phyloP scores from a whole-genome alignment of 2,329 filamentous ascomycete genomes.

The Alternaria sp. region DNA sequence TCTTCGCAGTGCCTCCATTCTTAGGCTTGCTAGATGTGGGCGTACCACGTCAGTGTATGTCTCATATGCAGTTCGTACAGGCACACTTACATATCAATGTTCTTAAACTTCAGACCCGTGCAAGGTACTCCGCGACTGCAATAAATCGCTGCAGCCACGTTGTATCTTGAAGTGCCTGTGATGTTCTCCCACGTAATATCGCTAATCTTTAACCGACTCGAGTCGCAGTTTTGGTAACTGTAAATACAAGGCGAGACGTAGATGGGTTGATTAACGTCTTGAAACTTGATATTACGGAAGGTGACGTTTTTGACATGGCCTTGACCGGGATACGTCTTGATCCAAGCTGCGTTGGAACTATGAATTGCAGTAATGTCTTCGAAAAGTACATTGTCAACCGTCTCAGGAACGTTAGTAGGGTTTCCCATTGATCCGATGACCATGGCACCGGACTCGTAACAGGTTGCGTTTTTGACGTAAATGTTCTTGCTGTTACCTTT shows the following conservation, averaged over 20 bases:
- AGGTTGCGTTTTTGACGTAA: constrained; percentile 67
- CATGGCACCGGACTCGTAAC: constrained; percentile 66
- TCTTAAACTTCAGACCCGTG: constrained; percentile 56
- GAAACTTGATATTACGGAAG: constrained; percentile 51
- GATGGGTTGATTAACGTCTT: constrained; percentile 58
- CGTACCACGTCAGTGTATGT: neutral
- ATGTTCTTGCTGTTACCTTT: constrained; percentile 68
- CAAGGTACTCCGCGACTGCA: constrained; percentile 51
- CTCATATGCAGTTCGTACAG: neutral
- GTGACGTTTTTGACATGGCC: constrained; percentile 57
- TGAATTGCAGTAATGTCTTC: constrained; percentile 44
- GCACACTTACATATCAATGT: constrained; percentile 51
- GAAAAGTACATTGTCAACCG: constrained; percentile 60
- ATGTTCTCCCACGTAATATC: constrained; percentile 62
- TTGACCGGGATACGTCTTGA: constrained; percentile 46
- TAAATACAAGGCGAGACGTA: constrained; percentile 60
- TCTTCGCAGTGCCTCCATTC: constrained; percentile 30
- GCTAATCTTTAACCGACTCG: constrained; percentile 48
- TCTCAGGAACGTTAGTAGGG: constrained; percentile 63
- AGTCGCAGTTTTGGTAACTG: constrained; percentile 36
- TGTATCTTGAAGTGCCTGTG: constrained; percentile 53
- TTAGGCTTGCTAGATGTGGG: constrained; percentile 36
- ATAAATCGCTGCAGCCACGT: constrained; percentile 59
- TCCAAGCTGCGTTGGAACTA: constrained; percentile 40
- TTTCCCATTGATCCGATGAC: constrained; percentile 68